phyloP scores from a whole-genome alignment of 192 early-diverging fungal genomes.

The Podila horticola region DNA sequence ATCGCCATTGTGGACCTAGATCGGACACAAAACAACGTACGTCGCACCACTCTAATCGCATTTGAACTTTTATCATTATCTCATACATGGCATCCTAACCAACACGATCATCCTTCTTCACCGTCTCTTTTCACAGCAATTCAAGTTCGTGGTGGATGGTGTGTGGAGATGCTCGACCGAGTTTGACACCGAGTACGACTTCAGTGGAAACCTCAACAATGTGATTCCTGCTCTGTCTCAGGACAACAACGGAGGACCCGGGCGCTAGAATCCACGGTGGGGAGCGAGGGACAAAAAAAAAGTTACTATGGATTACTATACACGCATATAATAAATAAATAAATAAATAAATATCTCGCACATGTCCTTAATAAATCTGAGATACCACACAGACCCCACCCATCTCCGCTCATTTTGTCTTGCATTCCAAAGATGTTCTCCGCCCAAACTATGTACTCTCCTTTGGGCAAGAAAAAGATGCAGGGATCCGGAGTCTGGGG shows the following conservation, averaged over 20 bases:
- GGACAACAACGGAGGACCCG: neutral
- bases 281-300: too few relatives aligned
- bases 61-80: neutral
- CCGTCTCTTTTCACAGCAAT: slow-evolving; percentile 19
- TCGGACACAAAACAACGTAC: slow-evolving; percentile 30
- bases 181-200: slow-evolving; percentile 39
- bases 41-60: neutral
- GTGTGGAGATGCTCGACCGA: slow-evolving; percentile 53
- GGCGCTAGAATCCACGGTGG: neutral
- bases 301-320: too few relatives aligned
- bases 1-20: slow-evolving; percentile 21
- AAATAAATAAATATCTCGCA: too few relatives aligned
- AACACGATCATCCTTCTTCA: neutral
- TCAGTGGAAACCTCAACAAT: slow-evolving; percentile 33
- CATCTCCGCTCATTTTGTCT: too few relatives aligned
- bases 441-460: too few relatives aligned
- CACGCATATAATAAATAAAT: too few relatives aligned
- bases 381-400: too few relatives aligned
- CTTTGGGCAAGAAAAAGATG: too few relatives aligned
- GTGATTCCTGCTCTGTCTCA: slow-evolving; percentile 5
- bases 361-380: too few relatives aligned
- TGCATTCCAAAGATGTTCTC: too few relatives aligned
- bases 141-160: slow-evolving; percentile 57
- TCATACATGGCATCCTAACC: neutral
- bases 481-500: too few relatives aligned